Base-by-base conservation (phyloP, 768 basidiomycete species). In the Lactarius sp. region DNA sequence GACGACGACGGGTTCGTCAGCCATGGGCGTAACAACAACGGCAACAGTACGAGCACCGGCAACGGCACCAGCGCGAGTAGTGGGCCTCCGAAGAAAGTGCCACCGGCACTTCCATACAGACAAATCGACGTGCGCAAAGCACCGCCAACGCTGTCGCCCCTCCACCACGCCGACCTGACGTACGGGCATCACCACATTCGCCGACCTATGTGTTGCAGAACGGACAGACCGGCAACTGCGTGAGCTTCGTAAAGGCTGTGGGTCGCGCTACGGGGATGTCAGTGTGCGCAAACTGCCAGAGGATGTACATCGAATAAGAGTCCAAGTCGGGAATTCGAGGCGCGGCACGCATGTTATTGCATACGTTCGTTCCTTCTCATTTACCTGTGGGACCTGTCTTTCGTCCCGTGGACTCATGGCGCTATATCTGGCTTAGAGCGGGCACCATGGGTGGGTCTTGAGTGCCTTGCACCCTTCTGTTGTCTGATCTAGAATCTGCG, bases 251-350 rank as follows among this genome's bases (percentile, higher is more conserved):
- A 69, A 85, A 88, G 74, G 85, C 84, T 68, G 83, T 83, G 42
- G 84, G 85, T 74, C 85, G 87, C 73, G 75, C 79, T 41, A 79
- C 79, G 67, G 85, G 85, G 6, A 78, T 84, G n/a, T n/a, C n/a
- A n/a, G n/a, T n/a, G 76, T 87, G 87, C 72, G 82, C 77, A 66
- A 85, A 83, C 68, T 90, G 87, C 71, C 82, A 83, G 67, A 78
- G 84, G 72, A 75, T 77, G 70, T 83, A 85, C 53, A 63, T 66
- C 49, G 7, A 22, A 16, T 66, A 65, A 14, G 27, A 27, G 27
- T 49, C 27, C 20, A 57, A 41, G 14, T 12, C 33, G 3, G 34
- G 33, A 2, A 37, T 50, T 50, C 31, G 18, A 54, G 27, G 3
- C 33, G 36, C 20, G 13, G 36, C 20, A 5, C 20, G 39, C 50